Evolutionary conservation across 306 rosid species (phyloP).

Genomic region (Gastrolobium bilobum): DNA sequence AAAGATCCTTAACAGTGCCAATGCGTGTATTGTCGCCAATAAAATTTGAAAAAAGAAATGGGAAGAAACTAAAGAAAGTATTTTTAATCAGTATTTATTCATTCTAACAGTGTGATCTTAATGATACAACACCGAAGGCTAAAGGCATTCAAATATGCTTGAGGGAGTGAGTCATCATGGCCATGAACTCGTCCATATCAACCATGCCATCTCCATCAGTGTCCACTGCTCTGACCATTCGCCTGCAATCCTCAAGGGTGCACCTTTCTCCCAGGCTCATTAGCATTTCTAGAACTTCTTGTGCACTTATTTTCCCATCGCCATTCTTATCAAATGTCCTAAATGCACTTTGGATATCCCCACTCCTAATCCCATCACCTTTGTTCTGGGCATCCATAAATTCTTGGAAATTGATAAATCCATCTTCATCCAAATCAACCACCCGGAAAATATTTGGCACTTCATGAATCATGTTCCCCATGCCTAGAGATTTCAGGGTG

Average conservation of each 20-base stretch:
- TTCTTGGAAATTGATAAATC: constrained; percentile 75
- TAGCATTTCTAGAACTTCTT: constrained; percentile 73
- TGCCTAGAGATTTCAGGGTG: constrained; percentile 68
- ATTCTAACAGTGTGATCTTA: too few relatives aligned
- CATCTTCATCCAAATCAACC: constrained; percentile 86
- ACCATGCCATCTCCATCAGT: constrained; percentile 88
- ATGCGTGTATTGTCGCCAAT: too few relatives aligned
- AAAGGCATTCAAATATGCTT: constrained; percentile 41
- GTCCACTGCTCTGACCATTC: constrained; percentile 86
- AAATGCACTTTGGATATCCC: constrained; percentile 75
- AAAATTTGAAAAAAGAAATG: too few relatives aligned
- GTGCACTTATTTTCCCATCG: constrained; percentile 89
- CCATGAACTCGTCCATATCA: constrained; percentile 79
- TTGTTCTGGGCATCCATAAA: constrained; percentile 79
- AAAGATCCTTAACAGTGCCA: too few relatives aligned
- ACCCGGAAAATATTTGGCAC: constrained; percentile 74
- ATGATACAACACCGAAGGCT: too few relatives aligned
- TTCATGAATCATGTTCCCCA: constrained; percentile 58
- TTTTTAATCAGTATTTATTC: too few relatives aligned
- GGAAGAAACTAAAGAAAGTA: too few relatives aligned
- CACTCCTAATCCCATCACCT: constrained; percentile 68
- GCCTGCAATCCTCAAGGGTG: constrained; percentile 74
- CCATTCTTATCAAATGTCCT: constrained; percentile 71
- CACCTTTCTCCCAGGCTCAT: constrained; percentile 75
- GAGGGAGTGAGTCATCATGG: constrained; percentile 77